A percentile compares a stretch with the other conserved stretches of the same genome.
Conservation (phyloP, 495 filamentous ascomycete species). For the Lasiosphaeria ovina region DNA sequence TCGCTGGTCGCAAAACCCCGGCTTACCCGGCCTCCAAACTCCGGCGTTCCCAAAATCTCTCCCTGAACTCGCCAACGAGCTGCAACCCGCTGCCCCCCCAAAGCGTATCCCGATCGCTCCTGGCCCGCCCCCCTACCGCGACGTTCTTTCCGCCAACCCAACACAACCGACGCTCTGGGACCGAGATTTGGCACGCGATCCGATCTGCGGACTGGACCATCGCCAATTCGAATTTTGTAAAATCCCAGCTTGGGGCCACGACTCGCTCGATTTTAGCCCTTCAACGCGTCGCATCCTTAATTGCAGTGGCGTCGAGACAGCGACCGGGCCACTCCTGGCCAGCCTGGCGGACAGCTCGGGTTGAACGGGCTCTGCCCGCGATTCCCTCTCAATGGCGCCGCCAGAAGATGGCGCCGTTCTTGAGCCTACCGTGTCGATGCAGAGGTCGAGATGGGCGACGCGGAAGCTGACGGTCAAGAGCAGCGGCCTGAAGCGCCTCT, state of each 20-base stretch:
- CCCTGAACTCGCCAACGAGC: constrained; percentile 9
- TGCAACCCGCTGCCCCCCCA: not conserved
- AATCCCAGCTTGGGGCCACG: not conserved
- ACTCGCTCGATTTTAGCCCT: not conserved
- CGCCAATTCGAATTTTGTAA: no score
- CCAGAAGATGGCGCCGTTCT: constrained; percentile 42
- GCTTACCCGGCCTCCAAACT: constrained; percentile 4
- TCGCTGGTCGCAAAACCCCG: constrained; percentile 12
- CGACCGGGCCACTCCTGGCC: constrained; percentile 36
- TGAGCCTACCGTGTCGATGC: constrained; percentile 49
- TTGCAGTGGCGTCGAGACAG: constrained; percentile 25
- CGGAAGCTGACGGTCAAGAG: constrained; percentile 72
- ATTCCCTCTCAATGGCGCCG: constrained; percentile 43
- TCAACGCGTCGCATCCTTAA: constrained; percentile 1
- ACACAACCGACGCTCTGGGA: not conserved
- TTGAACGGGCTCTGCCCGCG: constrained; percentile 53
- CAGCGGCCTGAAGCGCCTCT: constrained; percentile 75
- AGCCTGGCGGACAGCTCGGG: constrained; percentile 45
- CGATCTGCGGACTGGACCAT: no score
- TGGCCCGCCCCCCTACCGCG: not conserved
- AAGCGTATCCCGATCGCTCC: not conserved
- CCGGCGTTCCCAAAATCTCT: constrained; percentile 24
- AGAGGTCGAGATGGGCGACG: constrained; percentile 89
- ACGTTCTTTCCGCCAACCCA: not conserved
- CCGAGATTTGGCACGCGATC: not conserved